These are phyloP conservation scores for Saccharomycopsis javanensis DNA, from an alignment of 805 yeast genomes.

Conservation along the genomic window DNA sequence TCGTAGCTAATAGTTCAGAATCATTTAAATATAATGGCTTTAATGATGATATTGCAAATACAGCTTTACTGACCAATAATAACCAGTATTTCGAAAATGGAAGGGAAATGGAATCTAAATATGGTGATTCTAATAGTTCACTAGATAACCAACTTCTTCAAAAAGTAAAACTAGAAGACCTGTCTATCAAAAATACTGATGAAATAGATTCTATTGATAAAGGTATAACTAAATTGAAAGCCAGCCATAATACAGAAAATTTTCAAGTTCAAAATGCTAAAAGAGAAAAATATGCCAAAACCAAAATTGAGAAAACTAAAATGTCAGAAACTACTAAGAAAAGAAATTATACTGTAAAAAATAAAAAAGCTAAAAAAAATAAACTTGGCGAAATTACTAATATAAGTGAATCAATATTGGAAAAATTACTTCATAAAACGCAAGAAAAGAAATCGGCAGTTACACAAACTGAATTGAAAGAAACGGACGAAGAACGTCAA, in stretches of 20 bases:
- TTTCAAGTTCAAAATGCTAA: neutral
- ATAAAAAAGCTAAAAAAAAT: neutral
- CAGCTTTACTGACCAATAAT: neutral
- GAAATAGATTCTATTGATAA: neutral
- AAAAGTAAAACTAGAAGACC: neutral
- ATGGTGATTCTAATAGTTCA: neutral
- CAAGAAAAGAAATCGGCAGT: neutral
- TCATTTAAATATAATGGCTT: neutral
- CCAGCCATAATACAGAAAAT: neutral
- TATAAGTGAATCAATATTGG: neutral
- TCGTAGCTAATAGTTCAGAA: neutral
- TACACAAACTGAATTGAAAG: neutral
- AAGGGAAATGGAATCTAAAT: neutral
- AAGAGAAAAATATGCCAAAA: neutral
- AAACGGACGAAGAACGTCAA: neutral
- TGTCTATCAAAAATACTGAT: neutral
- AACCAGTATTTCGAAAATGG: neutral
- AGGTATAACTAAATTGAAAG: too few relatives aligned
- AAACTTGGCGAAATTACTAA: neutral
- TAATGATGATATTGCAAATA: neutral
- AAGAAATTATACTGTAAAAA: neutral
- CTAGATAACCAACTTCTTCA: neutral
- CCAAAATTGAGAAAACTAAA: neutral
- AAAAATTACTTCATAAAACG: neutral
- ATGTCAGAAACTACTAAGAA: neutral